Evolutionary conservation across 2,329 filamentous ascomycete species (phyloP).

Genomic region (Aureobasidium subglaciale): DNA sequence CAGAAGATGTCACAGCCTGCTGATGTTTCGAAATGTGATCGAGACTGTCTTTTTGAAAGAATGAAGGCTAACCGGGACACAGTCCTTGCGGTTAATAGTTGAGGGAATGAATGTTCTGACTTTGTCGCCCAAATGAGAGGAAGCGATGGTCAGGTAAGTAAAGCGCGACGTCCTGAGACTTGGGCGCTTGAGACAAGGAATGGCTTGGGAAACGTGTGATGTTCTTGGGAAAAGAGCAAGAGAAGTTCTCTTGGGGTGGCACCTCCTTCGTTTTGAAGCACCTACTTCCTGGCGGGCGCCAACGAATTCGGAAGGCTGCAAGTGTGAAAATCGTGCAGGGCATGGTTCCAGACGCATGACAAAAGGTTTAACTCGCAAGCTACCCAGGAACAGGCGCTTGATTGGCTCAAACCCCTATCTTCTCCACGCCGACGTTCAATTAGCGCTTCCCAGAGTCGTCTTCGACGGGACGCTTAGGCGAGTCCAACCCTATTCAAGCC

Average conservation of each 20-base stretch:
- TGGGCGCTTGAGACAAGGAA: conserved; percentile 12
- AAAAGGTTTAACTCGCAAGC: background rate
- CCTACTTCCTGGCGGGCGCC: conserved; percentile 11
- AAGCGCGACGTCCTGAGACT: conserved; percentile 13
- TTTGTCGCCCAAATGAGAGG: conserved; percentile 13
- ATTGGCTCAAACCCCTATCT: conserved; percentile 9
- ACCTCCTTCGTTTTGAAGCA: conserved; percentile 13
- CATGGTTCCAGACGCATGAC: conserved; percentile 8
- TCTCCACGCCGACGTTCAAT: conserved; percentile 8
- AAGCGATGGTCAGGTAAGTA: conserved; percentile 6
- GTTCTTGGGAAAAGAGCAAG: conserved; percentile 3
- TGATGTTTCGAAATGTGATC: background rate
- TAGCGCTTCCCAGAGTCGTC: background rate
- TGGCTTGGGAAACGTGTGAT: conserved; percentile 13
- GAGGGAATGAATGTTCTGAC: conserved; percentile 12
- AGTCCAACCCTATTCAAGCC: conserved; percentile 12
- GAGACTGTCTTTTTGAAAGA: conserved; percentile 1
- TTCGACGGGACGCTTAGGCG: conserved; percentile 1
- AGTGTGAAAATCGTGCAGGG: conserved; percentile 14
- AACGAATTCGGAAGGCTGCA: conserved; percentile 9
- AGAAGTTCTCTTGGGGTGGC: conserved; percentile 10
- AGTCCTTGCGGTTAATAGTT: conserved; percentile 13
- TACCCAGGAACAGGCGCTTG: background rate
- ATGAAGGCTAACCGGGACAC: conserved; percentile 15
- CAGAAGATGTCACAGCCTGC: conserved; percentile 7